Conservation (phyloP, 1,139 yeast genomes). For the Saccharomycopsis phalli region DNA sequence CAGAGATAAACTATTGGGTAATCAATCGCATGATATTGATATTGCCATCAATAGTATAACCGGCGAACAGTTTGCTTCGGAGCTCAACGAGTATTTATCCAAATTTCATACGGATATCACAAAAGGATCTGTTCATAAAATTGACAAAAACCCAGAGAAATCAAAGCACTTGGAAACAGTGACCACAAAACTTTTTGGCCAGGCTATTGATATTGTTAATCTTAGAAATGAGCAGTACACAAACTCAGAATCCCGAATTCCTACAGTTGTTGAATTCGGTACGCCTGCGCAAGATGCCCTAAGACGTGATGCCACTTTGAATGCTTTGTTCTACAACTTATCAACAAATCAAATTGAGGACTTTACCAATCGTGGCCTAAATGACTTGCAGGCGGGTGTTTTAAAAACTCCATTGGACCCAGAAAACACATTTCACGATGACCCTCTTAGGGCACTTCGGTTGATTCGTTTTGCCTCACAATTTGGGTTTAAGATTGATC, state of each 20-base stretch:
- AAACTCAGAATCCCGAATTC: slow-evolving; percentile 64
- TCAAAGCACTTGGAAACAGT: slow-evolving; percentile 96
- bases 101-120: slow-evolving; percentile 31
- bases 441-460: slow-evolving; percentile 82
- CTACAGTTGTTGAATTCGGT: slow-evolving; percentile 56
- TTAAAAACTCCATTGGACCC: slow-evolving; percentile 87
- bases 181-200: slow-evolving; percentile 72
- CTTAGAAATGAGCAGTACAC: slow-evolving; percentile 82
- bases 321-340: slow-evolving; percentile 83
- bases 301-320: slow-evolving; percentile 89
- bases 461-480: slow-evolving; percentile 79
- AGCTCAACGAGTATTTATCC: slow-evolving; percentile 46
- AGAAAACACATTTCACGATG: slow-evolving; percentile 77
- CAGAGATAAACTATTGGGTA: slow-evolving; percentile 80
- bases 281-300: slow-evolving; percentile 88
- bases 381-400: slow-evolving; percentile 60
- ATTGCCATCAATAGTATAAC: slow-evolving; percentile 78
- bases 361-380: slow-evolving; percentile 64
- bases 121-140: slow-evolving; percentile 51
- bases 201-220: slow-evolving; percentile 89
- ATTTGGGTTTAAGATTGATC: slow-evolving; percentile 59
- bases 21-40: slow-evolving; percentile 77
- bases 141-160: slow-evolving; percentile 88
- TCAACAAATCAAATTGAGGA: slow-evolving; percentile 67
- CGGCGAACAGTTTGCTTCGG: slow-evolving; percentile 78